Base-by-base conservation (phyloP, 2,329 filamentous ascomycete genomes). In the Cytospora leucostoma region DNA sequence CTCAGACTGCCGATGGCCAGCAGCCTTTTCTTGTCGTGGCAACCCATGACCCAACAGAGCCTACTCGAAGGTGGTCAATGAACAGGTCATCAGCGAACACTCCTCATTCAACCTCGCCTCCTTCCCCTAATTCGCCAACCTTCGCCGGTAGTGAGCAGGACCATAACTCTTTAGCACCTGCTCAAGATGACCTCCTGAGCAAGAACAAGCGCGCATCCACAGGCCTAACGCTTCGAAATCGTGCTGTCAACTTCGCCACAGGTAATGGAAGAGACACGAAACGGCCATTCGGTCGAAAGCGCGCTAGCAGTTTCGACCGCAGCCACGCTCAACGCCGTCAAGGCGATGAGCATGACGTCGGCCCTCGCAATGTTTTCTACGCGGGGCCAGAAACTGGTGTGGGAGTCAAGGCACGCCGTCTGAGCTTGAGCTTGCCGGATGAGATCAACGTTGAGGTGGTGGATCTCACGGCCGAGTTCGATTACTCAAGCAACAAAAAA, bases 341-440 rank as follows among this genome's bases (percentile, higher is more conserved):
- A 67, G 40, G 71, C 69, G 53, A 71, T 71, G 33, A 69, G 65
- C 35, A 56, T 64, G 44, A 47, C 21, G 32, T 58, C 63, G 49
- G 49, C 66, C 66, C 51, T 62, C 66, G 71, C 17, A 69, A 71
- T 6, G 67, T 70, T 21, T 64, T 71, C 15, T 78, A 75, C 44
- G 71, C 80, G 51, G 76, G 86, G 1, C 89, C 91, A 1, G 86
- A 87, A 59, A 83, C 84, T 27, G 91, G 91, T 13, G 89, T 88
- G 19, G 91, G 91, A 11, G 82, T 91, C 73, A 94, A 93, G 77
- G 88, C 91, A 35, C 84, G 90, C n/a, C 87, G 90, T 57, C 80
- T 94, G 77, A 93, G 90, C 71, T 74, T 91, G 56, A 89, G 84
- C 70, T 78, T 92, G 33, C 88, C 89, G 1, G 89, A 92, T 68